phyloP scores from a whole-genome alignment of 495 filamentous ascomycete genomes.

The Penicillium lagena region DNA sequence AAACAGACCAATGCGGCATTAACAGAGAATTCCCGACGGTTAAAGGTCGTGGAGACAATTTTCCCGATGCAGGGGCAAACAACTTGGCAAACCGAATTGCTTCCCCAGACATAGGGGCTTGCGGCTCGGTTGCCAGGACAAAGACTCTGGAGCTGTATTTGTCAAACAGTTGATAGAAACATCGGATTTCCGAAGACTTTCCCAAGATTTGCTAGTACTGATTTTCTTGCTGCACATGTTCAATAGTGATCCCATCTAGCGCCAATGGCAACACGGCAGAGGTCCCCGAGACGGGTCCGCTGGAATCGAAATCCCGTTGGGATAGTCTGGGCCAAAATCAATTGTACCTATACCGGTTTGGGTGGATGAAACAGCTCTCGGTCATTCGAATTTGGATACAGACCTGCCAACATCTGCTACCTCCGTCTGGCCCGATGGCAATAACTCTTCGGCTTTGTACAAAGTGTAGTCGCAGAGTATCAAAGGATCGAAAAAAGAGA shows the following conservation, averaged over 20 bases:
- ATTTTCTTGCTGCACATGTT: not conserved
- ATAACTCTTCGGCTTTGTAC: too few species aligned
- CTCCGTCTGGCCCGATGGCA: too few species aligned
- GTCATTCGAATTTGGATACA: too few species aligned
- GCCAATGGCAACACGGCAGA: constrained; percentile 9
- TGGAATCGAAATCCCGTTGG: constrained; percentile 11
- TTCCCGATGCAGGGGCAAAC: not conserved
- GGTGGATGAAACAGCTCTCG: too few species aligned
- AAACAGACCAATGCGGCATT: not conserved
- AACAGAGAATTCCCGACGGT: not conserved
- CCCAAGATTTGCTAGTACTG: not conserved
- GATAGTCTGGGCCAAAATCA: not conserved
- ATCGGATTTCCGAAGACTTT: not conserved
- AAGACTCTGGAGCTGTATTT: too few species aligned
- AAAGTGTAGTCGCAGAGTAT: too few species aligned
- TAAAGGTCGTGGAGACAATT: too few species aligned
- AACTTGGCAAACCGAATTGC: not conserved
- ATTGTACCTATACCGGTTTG: too few species aligned
- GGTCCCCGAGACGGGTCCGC: constrained; percentile 7
- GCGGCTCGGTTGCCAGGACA: not conserved
- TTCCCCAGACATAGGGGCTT: not conserved
- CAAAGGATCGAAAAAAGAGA: too few species aligned
- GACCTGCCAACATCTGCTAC: too few species aligned
- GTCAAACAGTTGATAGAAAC: too few species aligned
- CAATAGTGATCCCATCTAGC: constrained; percentile 2